Evolutionary conservation across 2,329 filamentous ascomycete genomes (phyloP).

Genomic region (Chalaropsis thielavioides): DNA sequence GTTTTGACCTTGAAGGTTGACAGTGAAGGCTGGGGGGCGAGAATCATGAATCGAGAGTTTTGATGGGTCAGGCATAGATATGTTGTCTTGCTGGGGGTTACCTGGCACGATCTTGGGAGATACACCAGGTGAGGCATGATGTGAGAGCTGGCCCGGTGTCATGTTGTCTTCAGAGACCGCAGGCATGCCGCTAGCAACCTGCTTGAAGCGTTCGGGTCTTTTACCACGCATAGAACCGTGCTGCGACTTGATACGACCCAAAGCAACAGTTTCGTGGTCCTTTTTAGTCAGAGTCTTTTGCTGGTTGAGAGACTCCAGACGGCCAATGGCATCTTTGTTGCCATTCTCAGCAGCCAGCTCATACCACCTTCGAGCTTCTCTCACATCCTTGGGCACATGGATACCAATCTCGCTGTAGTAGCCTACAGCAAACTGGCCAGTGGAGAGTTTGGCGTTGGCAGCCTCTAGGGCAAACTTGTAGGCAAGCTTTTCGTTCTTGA

Average conservation of each 20-base stretch:
- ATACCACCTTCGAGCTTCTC: slow-evolving; percentile 80
- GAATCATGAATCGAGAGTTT: slow-evolving; percentile 22
- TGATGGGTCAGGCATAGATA: slow-evolving; percentile 29
- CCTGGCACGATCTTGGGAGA: slow-evolving; percentile 20
- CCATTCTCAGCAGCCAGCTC: slow-evolving; percentile 75
- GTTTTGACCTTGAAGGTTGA: slow-evolving; percentile 32
- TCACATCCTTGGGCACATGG: slow-evolving; percentile 67
- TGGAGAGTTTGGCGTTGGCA: slow-evolving; percentile 65
- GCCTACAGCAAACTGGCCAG: slow-evolving; percentile 88
- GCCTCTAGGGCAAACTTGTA: slow-evolving; percentile 84
- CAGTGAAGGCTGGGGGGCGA: slow-evolving; percentile 36
- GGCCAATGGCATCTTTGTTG: slow-evolving; percentile 71
- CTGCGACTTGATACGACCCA: slow-evolving; percentile 73
- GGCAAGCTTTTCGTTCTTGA: slow-evolving; percentile 89
- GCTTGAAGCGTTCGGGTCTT: slow-evolving; percentile 39
- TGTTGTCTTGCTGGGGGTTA: slow-evolving; percentile 16
- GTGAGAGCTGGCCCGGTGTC: slow-evolving; percentile 19
- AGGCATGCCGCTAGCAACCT: slow-evolving; percentile 30
- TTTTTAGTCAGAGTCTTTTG: slow-evolving; percentile 74
- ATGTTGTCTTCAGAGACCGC: slow-evolving; percentile 32
- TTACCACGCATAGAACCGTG: slow-evolving; percentile 54
- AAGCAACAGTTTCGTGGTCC: slow-evolving; percentile 84
- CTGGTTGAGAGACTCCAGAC: slow-evolving; percentile 71
- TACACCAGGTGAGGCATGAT: slow-evolving; percentile 17
- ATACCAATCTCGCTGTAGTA: slow-evolving; percentile 98